These are phyloP conservation scores for Heterobasidion occidentale DNA, from an alignment of 1,284 basidiomycete genomes.

Conservation along the genomic window DNA sequence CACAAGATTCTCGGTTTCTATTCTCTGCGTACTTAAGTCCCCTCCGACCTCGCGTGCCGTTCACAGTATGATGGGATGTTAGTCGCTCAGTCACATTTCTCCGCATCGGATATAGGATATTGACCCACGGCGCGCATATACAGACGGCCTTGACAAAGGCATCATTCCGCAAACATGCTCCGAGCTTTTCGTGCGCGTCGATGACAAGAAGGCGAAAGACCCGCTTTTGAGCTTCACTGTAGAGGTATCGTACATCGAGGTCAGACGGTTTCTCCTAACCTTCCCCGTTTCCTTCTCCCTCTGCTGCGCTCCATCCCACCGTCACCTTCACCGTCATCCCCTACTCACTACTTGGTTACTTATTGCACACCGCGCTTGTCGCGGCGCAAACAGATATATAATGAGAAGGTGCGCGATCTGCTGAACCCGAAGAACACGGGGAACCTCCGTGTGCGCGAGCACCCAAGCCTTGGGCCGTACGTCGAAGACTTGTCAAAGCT, in stretches of 20 bases:
- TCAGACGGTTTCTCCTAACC: constrained; percentile 20
- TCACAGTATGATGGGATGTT: constrained; percentile 95
- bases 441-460: constrained; percentile 94
- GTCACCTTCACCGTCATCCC: too few species aligned
- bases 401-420: constrained; percentile 96
- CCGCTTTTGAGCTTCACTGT: constrained; percentile 78
- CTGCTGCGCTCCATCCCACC: too few species aligned
- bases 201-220: constrained; percentile 56
- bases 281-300: too few species aligned
- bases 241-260: constrained; percentile 97
- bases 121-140: constrained; percentile 10
- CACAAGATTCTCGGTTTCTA: background rate
- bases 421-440: constrained; percentile 97
- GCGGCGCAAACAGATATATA: constrained; percentile 70
- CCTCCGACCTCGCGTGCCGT: background rate
- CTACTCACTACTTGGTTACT: too few species aligned
- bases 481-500: constrained; percentile 96
- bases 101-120: background rate
- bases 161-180: constrained; percentile 95
- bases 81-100: constrained; percentile 27
- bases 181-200: constrained; percentile 85
- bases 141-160: constrained; percentile 93
- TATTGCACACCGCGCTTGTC: background rate
- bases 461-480: constrained; percentile 91
- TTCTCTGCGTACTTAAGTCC: background rate